Conservation (phyloP, 2,329 filamentous ascomycete species). For the Trichoderma koningiopsis region DNA sequence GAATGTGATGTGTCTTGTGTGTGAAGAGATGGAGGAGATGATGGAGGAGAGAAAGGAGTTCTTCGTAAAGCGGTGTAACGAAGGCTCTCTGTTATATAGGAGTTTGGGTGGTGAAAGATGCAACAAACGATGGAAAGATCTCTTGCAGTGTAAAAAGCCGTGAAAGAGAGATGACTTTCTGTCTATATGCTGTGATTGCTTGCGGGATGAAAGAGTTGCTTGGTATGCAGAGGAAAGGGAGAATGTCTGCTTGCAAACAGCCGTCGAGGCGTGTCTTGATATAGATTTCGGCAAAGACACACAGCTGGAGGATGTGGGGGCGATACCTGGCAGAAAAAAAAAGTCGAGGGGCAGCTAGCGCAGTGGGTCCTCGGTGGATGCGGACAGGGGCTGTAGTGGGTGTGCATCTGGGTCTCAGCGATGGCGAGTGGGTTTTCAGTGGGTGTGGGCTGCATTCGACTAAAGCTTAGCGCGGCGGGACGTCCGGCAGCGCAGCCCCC, state of each 20-base stretch:
- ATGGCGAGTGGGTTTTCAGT: conserved; percentile 24
- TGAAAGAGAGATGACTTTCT: not conserved
- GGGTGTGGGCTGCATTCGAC: conserved; percentile 30
- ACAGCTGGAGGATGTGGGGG: conserved; percentile 22
- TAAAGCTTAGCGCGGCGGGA: conserved; percentile 38
- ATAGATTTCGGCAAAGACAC: conserved; percentile 21
- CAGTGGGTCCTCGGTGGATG: conserved; percentile 11
- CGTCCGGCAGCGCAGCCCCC: conserved; percentile 29
- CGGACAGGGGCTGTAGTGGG: conserved; percentile 23
- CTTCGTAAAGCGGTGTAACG: conserved; percentile 17
- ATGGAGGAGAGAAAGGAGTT: not conserved
- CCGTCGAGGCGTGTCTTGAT: conserved; percentile 27
- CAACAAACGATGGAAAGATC: not conserved
- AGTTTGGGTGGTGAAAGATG: not conserved
- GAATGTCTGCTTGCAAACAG: conserved; percentile 18
- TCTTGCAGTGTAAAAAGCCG: conserved; percentile 1
- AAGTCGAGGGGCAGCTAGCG: conserved; percentile 14
- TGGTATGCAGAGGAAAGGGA: conserved; percentile 25
- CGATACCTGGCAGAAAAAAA: conserved; percentile 19
- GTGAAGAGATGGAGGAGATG: conserved; percentile 8
- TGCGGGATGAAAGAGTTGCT: conserved; percentile 9
- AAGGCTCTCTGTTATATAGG: not conserved
- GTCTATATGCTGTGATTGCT: conserved; percentile 17
- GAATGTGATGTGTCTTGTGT: conserved; percentile 26
- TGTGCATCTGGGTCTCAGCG: conserved; percentile 24